Evolutionary conservation across 306 rosid species (phyloP), one percentile per base, ranked within the genome.

Genomic region (Cicer judaicum): DNA sequence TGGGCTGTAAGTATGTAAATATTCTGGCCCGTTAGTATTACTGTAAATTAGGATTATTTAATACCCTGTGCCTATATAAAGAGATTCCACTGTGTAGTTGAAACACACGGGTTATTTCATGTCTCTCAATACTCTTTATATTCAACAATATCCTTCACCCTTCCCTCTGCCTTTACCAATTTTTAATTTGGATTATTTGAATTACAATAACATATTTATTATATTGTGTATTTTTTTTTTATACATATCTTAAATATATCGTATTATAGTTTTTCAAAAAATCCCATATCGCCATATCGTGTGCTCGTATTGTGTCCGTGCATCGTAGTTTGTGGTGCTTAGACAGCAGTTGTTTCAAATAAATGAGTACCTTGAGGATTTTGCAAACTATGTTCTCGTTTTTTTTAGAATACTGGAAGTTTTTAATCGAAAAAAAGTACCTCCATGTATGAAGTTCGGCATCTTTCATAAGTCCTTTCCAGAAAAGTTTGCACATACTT

Each of bases 361-460:
- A 60, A 11, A 66, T 73, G 72, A 68, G 76, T 14, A 67, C 19
- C 62, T 44, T 65, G 54, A 68, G 59, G 61, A 14, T 68, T 38
- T 61, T 19, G 39, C 44, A 74, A 12, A 47, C 34, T 39, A 11
- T 59, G 40, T 40, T 34, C 42, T 69, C 2, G 9, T 62, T 70
- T 75, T 21, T 42, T 64, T 29, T 41, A 62, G 16, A 36, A 68
- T 75, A 53, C 19, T 68, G 44, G 40, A 55, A 46, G 5, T 48
- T 56, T 18, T 50, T 29, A 57, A 64, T 65, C 66, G 46, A 76
- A 50, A 47, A 12, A 16, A 15, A 46, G 50, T 87, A 84, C 99
- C 99, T 95, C 99, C 98, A 89, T 95, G 85, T 95, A 95, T 64
- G 97, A 88, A 62, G 98, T 89, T 66, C 99, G 88, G 57, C 99